Base-by-base conservation (phyloP, 2,329 filamentous ascomycete genomes). In the Phoma sp. region DNA sequence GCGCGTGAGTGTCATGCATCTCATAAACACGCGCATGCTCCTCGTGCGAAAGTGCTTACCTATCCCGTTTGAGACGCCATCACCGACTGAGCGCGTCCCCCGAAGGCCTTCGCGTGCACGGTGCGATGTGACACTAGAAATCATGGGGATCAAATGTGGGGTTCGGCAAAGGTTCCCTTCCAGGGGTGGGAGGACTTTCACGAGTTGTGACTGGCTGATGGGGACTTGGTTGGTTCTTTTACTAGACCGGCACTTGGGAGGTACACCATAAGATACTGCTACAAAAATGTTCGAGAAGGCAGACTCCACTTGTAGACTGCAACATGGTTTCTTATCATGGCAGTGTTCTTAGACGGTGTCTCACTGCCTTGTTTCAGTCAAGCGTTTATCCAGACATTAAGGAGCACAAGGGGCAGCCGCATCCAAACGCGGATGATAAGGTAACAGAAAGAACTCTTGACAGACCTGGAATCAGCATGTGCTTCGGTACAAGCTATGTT, bases 61-160 rank as follows among this genome's bases (percentile, higher is more conserved):
- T n/a, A 30, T 6, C 51, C 39, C 14, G 7, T 35, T 48, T 14
- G 2, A 54, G 51, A 24, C 18, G 33, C 33, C 14, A 45, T 45
- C 29, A 30, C 45, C 39, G 45, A 7, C 33, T 35, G 29, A 11
- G 40, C 51, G 40, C 24, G 32, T 37, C 43, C 33, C 30, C 23
- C 14, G 45, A 11, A 29, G 27, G 3, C 6, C 6, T 30, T 54
- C 39, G 45, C 40, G 45, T 54, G 45, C 45, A 18, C 30, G 18
- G 45, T 48, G 45, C 40, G 45, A 54, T 39, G 51, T 54, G 45
- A 54, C 40, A 11, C 45, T 40, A 40, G 18, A 27, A 27, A 54
- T 44, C 29, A 8, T n/a, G 7, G n/a, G 45, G 45, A 45, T 36
- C 39, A 29, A 39, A 10, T 47, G 45, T 35, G 45, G 51, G 51